Conservation (phyloP, 306 rosid species). For the Glycine soja region DNA sequence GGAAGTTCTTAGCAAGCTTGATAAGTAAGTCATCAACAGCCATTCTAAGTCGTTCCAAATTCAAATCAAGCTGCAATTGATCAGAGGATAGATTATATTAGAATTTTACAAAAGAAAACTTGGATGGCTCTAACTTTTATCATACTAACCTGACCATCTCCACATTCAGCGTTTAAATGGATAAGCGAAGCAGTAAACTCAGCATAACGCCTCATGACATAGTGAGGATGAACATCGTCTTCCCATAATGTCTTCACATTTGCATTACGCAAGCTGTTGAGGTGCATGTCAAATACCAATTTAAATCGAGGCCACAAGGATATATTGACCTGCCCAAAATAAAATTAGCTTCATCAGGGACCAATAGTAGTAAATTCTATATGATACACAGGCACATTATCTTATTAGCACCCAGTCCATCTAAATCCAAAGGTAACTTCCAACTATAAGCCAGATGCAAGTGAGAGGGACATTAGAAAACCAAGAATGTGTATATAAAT, state of each 20-base stretch:
- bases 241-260: constrained; percentile 92
- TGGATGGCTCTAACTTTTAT: constrained; percentile 25
- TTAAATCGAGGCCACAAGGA: constrained; percentile 98
- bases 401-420: neutral
- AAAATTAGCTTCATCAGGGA: constrained; percentile 40
- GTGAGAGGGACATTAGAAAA: constrained; percentile 28
- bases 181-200: constrained; percentile 97
- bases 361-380: constrained; percentile 15
- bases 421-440: neutral
- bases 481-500: neutral
- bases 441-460: constrained; percentile 1
- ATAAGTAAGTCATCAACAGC: constrained; percentile 91
- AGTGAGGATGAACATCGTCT: constrained; percentile 98
- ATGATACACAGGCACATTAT: constrained; percentile 19
- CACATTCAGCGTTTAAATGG: constrained; percentile 87
- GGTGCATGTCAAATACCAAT: constrained; percentile 97
- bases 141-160: constrained; percentile 88
- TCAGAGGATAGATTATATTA: constrained; percentile 34
- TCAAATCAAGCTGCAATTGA: constrained; percentile 82
- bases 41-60: constrained; percentile 92
- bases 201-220: constrained; percentile 96
- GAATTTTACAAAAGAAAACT: constrained; percentile 21
- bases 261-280: constrained; percentile 88
- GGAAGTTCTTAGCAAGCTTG: constrained; percentile 91
- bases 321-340: constrained; percentile 77